phyloP scores from a whole-genome alignment of 352 stramenopile genomes.

The Globisporangium cylindrosporum region DNA sequence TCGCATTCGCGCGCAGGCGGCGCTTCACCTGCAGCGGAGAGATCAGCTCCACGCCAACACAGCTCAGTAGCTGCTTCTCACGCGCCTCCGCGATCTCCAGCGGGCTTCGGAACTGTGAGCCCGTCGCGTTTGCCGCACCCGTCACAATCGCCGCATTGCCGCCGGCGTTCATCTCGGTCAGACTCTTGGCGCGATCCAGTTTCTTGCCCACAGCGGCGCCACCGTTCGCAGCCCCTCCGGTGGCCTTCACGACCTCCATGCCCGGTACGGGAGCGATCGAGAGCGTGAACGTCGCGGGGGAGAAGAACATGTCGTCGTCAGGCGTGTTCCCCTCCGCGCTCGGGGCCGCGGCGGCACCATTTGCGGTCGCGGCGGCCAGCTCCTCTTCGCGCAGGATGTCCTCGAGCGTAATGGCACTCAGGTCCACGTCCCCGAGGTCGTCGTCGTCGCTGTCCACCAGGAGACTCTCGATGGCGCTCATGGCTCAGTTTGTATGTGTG shows the following conservation, averaged over 20 bases:
- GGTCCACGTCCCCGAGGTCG: constrained; percentile 60
- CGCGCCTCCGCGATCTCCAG: constrained; percentile 78
- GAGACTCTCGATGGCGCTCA: constrained; percentile 56
- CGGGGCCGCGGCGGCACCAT: constrained; percentile 6
- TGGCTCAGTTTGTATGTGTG: constrained; percentile 6
- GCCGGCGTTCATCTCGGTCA: constrained; percentile 33
- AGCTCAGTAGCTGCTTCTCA: constrained; percentile 80
- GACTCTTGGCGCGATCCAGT: constrained; percentile 37
- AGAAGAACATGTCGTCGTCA: constrained; percentile 68
- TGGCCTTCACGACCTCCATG: constrained; percentile 51
- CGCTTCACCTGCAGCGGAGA: constrained; percentile 83
- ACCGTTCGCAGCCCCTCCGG: not conserved
- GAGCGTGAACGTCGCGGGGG: constrained; percentile 63
- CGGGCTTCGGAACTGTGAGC: constrained; percentile 46
- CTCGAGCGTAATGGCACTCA: constrained; percentile 65
- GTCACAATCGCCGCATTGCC: constrained; percentile 19
- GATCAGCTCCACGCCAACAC: constrained; percentile 77
- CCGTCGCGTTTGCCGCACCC: constrained; percentile 17
- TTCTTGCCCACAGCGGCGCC: constrained; percentile 17
- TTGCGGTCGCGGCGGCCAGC: constrained; percentile 32
- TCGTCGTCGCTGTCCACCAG: constrained; percentile 69
- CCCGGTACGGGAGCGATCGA: constrained; percentile 57
- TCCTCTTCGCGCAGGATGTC: constrained; percentile 74
- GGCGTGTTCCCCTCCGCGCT: constrained; percentile 19
- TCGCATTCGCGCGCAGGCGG: constrained; percentile 56